phyloP scores from a whole-genome alignment of 305 asterid genomes.

The Fraxinus ornus region DNA sequence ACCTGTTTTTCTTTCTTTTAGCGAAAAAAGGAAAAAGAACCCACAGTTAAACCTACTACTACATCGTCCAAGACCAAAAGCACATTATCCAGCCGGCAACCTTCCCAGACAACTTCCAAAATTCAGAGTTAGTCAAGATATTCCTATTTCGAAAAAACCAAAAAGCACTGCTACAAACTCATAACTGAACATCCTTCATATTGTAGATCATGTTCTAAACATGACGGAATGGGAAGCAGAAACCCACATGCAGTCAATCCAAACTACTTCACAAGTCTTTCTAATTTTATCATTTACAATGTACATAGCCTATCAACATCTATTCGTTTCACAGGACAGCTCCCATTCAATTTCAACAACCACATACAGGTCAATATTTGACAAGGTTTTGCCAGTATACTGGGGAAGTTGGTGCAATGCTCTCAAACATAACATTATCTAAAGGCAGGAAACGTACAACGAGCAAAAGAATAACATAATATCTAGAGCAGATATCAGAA shows the following conservation, averaged over 20 bases:
- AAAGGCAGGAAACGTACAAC: neutral
- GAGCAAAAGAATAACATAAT: neutral
- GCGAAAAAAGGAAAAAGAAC: neutral
- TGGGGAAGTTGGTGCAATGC: neutral
- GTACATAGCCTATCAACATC: neutral
- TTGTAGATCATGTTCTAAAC: neutral
- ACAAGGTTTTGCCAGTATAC: neutral
- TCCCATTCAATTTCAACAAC: neutral
- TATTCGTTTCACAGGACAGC: neutral
- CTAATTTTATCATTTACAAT: neutral
- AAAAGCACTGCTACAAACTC: neutral
- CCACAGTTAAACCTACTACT: neutral
- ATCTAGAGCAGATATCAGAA: neutral
- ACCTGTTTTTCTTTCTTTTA: neutral
- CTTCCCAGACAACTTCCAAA: neutral
- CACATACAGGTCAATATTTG: neutral
- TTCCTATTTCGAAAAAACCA: neutral
- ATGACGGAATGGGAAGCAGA: neutral
- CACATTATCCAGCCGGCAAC: neutral
- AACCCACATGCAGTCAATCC: neutral
- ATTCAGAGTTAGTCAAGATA: neutral
- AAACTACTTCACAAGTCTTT: neutral
- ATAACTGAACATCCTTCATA: neutral
- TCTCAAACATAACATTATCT: neutral
- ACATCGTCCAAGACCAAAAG: neutral